Evolutionary conservation across 2,329 filamentous ascomycete genomes (phyloP).

Genomic region (Fusarium pininemorale): DNA sequence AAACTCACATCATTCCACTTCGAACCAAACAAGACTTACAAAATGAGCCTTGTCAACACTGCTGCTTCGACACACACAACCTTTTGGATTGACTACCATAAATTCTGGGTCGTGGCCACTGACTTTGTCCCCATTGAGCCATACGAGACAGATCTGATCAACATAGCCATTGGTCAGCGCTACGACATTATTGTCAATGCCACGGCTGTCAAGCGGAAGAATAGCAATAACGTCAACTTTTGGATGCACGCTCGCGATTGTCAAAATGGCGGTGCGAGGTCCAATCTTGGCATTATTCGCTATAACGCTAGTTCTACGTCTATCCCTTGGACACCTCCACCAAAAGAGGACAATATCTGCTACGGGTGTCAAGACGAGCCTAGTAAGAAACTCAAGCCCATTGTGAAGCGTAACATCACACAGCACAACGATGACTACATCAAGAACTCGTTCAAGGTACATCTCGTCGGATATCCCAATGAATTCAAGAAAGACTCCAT

Average conservation of each 20-base stretch:
- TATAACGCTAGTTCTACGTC: neutral
- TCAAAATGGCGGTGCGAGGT: neutral
- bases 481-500: neutral
- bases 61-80: neutral
- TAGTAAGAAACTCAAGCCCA: neutral
- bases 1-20: neutral
- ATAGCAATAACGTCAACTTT: neutral
- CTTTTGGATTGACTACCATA: neutral
- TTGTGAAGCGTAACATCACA: neutral
- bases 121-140: conserved; percentile 2
- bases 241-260: conserved; percentile 4
- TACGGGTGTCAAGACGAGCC: neutral
- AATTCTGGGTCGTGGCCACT: neutral
- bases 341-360: neutral
- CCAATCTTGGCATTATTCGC: neutral
- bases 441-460: neutral
- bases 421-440: neutral
- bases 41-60: neutral
- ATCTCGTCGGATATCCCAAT: neutral
- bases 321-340: neutral
- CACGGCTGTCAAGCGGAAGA: neutral
- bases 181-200: neutral
- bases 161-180: neutral
- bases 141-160: neutral
- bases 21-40: neutral